phyloP scores from a whole-genome alignment of 2,329 filamentous ascomycete genomes.

The Trichoderma atrobrunneum region DNA sequence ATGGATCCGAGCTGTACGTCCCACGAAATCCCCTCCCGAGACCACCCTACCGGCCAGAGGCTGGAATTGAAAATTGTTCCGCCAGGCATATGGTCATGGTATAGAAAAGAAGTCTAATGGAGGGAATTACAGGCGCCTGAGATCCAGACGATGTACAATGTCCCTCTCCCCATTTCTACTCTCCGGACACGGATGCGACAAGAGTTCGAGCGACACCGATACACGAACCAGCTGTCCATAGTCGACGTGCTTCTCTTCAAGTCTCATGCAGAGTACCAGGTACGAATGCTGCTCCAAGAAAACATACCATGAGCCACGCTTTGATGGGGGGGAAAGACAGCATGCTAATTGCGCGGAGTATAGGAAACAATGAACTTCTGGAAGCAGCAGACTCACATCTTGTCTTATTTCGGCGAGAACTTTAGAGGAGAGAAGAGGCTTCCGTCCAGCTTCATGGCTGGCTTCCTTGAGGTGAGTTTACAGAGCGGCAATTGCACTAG shows the following conservation, averaged over 20 bases:
- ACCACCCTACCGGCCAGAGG: neutral
- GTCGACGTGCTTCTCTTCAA: conserved; percentile 89
- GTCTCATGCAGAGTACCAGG: conserved; percentile 92
- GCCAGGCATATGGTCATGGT: neutral
- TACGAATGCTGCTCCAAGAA: conserved; percentile 38
- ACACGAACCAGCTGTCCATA: conserved; percentile 81
- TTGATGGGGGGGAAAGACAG: neutral
- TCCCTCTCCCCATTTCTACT: conserved; percentile 81
- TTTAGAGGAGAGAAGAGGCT: conserved; percentile 72
- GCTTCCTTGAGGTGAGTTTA: conserved; percentile 82
- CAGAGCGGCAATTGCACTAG: neutral
- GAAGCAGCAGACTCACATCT: conserved; percentile 93
- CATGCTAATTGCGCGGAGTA: conserved; percentile 11
- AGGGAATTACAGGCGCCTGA: conserved; percentile 71
- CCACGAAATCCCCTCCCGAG: conserved; percentile 3
- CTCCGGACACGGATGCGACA: conserved; percentile 93
- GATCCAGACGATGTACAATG: conserved; percentile 94
- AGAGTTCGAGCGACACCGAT: conserved; percentile 95
- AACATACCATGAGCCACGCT: neutral
- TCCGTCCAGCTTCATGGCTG: conserved; percentile 86
- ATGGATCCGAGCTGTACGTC: conserved; percentile 92
- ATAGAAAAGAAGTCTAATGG: neutral
- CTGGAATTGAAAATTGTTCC: neutral
- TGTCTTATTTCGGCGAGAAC: conserved; percentile 92
- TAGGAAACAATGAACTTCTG: conserved; percentile 99